Conservation (phyloP, 305 asterid genomes). For the Fraxinus nigra region DNA sequence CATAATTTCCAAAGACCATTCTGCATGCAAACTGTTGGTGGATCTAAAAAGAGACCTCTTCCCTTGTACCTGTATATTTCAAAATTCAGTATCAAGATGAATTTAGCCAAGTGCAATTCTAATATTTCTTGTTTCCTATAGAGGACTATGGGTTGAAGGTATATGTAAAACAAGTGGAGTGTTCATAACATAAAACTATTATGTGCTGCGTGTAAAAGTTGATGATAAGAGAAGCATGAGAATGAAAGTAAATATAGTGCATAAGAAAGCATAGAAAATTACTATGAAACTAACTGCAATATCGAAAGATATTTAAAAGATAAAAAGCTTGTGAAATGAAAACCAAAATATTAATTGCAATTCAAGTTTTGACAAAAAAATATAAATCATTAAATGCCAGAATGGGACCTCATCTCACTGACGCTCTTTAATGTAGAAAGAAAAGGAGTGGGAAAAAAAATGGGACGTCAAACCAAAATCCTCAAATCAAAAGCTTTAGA, state of each 20-base stretch:
- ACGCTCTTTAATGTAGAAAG: background rate
- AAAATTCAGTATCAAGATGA: slow-evolving; percentile 16
- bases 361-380: background rate
- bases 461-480: background rate
- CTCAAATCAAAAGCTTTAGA: background rate
- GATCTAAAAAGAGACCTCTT: slow-evolving; percentile 86
- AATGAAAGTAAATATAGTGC: background rate
- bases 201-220: background rate
- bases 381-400: background rate
- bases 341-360: background rate
- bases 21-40: slow-evolving; percentile 72
- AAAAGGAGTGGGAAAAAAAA: background rate
- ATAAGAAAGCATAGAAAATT: background rate
- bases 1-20: slow-evolving; percentile 69
- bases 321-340: background rate
- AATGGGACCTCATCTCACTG: background rate
- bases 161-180: background rate
- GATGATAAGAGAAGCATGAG: background rate
- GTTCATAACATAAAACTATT: background rate
- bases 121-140: background rate
- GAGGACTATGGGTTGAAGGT: background rate
- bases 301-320: background rate
- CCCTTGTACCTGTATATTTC: slow-evolving; percentile 73
- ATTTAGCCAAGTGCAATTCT: background rate
- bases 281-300: background rate